Conservation (phyloP, 2,329 filamentous ascomycete species). For the Tolypocladium ovalisporum region DNA sequence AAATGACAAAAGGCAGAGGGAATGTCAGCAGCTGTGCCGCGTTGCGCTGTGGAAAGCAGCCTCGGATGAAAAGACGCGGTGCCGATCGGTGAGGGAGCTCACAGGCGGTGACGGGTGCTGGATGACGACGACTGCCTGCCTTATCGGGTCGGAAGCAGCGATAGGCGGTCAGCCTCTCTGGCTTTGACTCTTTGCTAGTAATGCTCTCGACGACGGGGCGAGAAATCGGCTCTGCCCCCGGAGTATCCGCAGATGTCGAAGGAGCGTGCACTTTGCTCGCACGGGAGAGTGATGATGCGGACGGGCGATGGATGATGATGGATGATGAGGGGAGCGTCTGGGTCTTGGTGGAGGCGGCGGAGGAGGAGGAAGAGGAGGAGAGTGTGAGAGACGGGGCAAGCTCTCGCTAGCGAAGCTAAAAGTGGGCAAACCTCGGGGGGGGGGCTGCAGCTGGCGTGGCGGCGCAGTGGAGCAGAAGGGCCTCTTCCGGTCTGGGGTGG, state of each 20-base stretch:
- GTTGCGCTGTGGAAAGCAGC: not conserved
- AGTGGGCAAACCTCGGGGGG: not conserved
- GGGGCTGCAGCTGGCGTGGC: not conserved
- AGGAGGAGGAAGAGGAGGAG: not conserved
- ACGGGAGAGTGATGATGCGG: not conserved
- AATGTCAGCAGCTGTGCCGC: not conserved
- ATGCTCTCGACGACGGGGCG: not conserved
- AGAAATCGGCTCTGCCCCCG: not conserved
- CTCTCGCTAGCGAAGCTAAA: not conserved
- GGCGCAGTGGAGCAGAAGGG: not conserved
- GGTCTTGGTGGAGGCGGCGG: not conserved
- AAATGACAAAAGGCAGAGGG: not conserved
- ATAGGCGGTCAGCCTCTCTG: not conserved
- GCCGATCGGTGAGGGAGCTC: slow-evolving; percentile 1
- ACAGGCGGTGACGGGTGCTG: slow-evolving; percentile 1
- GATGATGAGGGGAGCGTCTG: not conserved
- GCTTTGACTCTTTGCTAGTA: not conserved
- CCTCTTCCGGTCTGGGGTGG: not conserved
- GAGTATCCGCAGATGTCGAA: not conserved
- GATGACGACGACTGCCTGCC: not conserved
- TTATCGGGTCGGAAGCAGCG: not conserved
- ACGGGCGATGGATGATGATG: not conserved
- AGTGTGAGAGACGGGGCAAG: not conserved
- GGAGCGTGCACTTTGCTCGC: not conserved
- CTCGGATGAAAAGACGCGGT: not conserved